Percentiles rank a stretch among this genome's conserved stretches.
Conservation (phyloP, 2,329 filamentous ascomycete species). For the Thermoascus crustaceus region DNA sequence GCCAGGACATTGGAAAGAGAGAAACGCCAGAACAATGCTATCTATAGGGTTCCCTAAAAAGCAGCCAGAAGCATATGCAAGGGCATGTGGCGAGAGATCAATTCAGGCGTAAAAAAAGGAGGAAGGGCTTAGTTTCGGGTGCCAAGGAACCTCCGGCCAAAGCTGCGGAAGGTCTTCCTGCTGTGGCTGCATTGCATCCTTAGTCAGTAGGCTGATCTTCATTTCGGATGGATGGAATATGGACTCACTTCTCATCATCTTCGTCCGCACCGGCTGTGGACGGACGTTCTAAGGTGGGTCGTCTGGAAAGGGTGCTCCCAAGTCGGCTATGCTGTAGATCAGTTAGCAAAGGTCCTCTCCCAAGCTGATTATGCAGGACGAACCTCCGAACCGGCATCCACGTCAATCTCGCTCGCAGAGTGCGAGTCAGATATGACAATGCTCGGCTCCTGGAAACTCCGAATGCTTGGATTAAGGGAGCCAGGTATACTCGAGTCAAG, state of each 20-base stretch:
- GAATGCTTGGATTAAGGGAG: constrained; percentile 3
- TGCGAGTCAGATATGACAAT: constrained; percentile 22
- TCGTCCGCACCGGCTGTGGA: constrained; percentile 17
- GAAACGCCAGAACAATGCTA: neutral
- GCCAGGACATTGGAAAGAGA: neutral
- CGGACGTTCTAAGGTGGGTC: constrained; percentile 21
- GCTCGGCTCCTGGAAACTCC: constrained; percentile 16
- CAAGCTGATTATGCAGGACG: constrained; percentile 7
- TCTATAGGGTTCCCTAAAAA: neutral
- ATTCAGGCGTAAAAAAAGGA: too few species aligned
- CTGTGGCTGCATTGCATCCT: constrained; percentile 8
- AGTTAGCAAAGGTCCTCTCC: constrained; percentile 11
- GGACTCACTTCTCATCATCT: constrained; percentile 25
- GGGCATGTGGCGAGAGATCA: neutral
- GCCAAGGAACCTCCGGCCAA: constrained; percentile 30
- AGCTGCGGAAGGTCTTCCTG: constrained; percentile 27
- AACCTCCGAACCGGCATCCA: constrained; percentile 33
- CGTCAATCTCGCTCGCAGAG: constrained; percentile 28
- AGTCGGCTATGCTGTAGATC: constrained; percentile 23
- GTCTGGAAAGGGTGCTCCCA: constrained; percentile 23
- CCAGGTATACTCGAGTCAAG: constrained; percentile 21
- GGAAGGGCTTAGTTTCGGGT: constrained; percentile 17
- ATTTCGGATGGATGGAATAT: neutral
- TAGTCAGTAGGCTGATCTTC: constrained; percentile 5
- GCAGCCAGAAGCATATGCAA: neutral